Evolutionary conservation across 768 basidiomycete species (phyloP).

Genomic region (Trametes cinnabarina): DNA sequence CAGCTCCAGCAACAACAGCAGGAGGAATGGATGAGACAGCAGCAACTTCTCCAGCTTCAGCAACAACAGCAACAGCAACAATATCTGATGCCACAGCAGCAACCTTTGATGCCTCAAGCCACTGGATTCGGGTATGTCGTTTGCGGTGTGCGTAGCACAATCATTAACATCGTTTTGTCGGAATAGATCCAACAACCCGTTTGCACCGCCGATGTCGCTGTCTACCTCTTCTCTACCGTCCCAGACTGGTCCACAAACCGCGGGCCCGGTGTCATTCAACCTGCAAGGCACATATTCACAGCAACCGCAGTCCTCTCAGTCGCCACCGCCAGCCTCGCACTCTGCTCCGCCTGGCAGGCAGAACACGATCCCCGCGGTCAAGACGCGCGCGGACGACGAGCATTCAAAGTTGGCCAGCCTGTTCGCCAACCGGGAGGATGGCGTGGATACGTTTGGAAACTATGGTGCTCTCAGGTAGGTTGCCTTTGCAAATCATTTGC

Average conservation of each 20-base stretch:
- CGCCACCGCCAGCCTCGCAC: constrained; percentile 40
- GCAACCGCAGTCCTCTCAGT: constrained; percentile 36
- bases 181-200: constrained; percentile 90
- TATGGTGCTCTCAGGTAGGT: constrained; percentile 66
- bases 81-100: constrained; percentile 45
- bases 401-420: constrained; percentile 73
- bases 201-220: constrained; percentile 51
- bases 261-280: constrained; percentile 57
- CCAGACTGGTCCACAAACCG: constrained; percentile 30
- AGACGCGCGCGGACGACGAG: constrained; percentile 60
- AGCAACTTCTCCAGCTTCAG: constrained; percentile 51
- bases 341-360: constrained; percentile 34
- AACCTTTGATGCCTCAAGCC: constrained; percentile 53
- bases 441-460: constrained; percentile 96
- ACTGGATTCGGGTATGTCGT: constrained; percentile 71
- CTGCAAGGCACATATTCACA: constrained; percentile 67
- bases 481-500: background rate
- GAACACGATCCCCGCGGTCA: constrained; percentile 12
- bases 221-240: constrained; percentile 33
- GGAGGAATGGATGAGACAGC: constrained; percentile 61
- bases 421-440: constrained; percentile 88
- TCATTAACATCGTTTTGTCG: constrained; percentile 15
- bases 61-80: constrained; percentile 54
- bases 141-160: background rate
- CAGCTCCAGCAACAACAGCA: constrained; percentile 45